phyloP scores from a whole-genome alignment of 2,329 filamentous ascomycete species.

The Thielaviopsis musarum region DNA sequence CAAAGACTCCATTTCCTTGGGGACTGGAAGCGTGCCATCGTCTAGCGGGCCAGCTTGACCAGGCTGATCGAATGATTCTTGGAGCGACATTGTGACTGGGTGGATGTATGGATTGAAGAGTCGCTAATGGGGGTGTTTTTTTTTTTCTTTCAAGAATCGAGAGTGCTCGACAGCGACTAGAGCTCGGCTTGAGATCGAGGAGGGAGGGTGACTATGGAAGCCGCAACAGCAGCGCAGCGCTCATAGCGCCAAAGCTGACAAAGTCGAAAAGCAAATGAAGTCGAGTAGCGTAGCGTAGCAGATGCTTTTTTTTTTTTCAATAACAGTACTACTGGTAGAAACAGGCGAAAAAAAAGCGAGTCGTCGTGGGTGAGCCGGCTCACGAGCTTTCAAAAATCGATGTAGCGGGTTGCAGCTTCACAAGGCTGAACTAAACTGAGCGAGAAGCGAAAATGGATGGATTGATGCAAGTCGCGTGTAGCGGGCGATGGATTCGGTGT shows the following conservation, averaged over 20 bases:
- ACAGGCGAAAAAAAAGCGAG: too few relatives aligned
- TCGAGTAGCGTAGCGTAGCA: too few relatives aligned
- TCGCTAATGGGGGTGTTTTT: background rate
- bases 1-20: constrained; percentile 22
- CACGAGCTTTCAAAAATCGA: background rate
- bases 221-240: constrained; percentile 9
- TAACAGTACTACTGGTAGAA: too few relatives aligned
- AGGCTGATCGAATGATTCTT: constrained; percentile 1
- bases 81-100: background rate
- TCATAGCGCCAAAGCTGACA: constrained; percentile 6
- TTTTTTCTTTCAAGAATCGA: background rate
- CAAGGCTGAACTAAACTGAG: background rate
- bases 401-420: background rate
- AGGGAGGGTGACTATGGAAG: background rate
- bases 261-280: background rate
- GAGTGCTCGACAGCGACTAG: background rate
- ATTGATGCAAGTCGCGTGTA: background rate
- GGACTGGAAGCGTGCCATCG: constrained; percentile 19
- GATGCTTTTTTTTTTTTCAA: too few relatives aligned
- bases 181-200: constrained; percentile 2
- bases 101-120: background rate
- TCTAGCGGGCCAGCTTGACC: constrained; percentile 10
- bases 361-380: too few relatives aligned
- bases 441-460: background rate
- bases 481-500: background rate